These are phyloP conservation scores for Kondoa subrosea DNA, from an alignment of 768 basidiomycete species.

Conservation along the genomic window DNA sequence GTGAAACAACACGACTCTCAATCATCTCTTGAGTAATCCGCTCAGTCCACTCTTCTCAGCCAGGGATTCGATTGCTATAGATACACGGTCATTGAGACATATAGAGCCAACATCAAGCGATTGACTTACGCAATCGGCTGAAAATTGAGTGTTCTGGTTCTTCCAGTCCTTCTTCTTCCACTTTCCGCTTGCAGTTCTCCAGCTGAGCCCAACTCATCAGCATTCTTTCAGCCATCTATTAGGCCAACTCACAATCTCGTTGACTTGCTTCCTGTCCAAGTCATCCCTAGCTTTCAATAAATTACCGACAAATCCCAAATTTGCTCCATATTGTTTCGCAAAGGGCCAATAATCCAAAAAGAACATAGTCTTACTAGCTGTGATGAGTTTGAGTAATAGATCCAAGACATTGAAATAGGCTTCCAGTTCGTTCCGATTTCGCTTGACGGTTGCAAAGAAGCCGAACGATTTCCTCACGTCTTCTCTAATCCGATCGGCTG, in stretches of 20 bases:
- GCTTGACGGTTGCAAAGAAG: slow-evolving; percentile 66
- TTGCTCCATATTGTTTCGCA: slow-evolving; percentile 82
- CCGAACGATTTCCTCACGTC: slow-evolving; percentile 62
- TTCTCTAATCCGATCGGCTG: slow-evolving; percentile 61
- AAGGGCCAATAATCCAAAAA: slow-evolving; percentile 86
- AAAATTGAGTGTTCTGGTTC: background rate
- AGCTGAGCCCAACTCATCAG: background rate
- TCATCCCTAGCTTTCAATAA: slow-evolving; percentile 79
- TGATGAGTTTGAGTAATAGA: slow-evolving; percentile 49
- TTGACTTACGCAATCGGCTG: background rate
- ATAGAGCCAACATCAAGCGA: background rate
- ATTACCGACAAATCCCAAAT: slow-evolving; percentile 74
- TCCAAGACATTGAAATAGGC: slow-evolving; percentile 52
- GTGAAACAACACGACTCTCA: too few relatives aligned
- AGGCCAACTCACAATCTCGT: slow-evolving; percentile 45
- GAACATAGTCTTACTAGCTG: slow-evolving; percentile 70
- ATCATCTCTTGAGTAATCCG: too few relatives aligned
- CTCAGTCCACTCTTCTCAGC: background rate
- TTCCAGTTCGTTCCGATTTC: slow-evolving; percentile 55
- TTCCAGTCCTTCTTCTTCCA: background rate
- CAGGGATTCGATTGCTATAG: background rate
- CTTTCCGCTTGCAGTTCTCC: background rate
- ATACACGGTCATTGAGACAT: background rate
- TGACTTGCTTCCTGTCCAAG: slow-evolving; percentile 68
- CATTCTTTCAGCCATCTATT: slow-evolving; percentile 3